Evolutionary conservation across 257 asterid genomes (phyloP), one percentile per base, ranked within the genome.

Genomic region (Eustoma russellianum): DNA sequence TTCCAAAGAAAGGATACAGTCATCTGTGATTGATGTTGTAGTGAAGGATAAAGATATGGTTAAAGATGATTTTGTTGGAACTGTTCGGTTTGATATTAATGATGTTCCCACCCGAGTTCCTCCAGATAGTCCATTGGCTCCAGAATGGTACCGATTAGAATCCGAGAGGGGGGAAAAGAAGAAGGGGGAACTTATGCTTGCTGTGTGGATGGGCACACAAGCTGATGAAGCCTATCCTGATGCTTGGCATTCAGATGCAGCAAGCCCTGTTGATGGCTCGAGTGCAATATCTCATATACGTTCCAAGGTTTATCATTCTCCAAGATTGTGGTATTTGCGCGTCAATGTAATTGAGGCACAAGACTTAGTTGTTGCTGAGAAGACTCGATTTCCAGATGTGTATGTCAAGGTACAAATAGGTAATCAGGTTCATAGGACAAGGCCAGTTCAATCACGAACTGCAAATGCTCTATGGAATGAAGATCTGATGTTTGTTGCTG

Each of bases 201-300:
- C 95, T 34, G 89, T 90, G 5, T 90, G 98, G 98, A 65, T 80
- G 48, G 98, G 98, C 56, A 86, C 98, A 33, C 98, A 90, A 66
- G 98, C 98, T 14, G 98, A 90, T 35, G 95, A 86, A 69, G 95
- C 98, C n/a, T 90, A 83, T 57, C 72, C 98, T 0, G 98, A 90
- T 48, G 98, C 98, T 41, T 90, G 85, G 91, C 96, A 80, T 58
- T 79, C 94, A 6, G 98, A 90, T 64, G 83, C 77, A 41, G 79
- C 84, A 43, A 33, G 75, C 33, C 64, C 63, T 4, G 67, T 66
- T 33, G 88, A 81, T 63, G 55, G 78, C 65, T 73, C 87, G 1
- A 51, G 53, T 56, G 58, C 91, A 1, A 68, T 72, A 50, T 48
- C 91, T 0, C 90, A 67, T 53, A 66, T 75, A 48, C 96, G 96